phyloP scores from a whole-genome alignment of 1,284 basidiomycete genomes.

The Stygiomarasmius scandens region DNA sequence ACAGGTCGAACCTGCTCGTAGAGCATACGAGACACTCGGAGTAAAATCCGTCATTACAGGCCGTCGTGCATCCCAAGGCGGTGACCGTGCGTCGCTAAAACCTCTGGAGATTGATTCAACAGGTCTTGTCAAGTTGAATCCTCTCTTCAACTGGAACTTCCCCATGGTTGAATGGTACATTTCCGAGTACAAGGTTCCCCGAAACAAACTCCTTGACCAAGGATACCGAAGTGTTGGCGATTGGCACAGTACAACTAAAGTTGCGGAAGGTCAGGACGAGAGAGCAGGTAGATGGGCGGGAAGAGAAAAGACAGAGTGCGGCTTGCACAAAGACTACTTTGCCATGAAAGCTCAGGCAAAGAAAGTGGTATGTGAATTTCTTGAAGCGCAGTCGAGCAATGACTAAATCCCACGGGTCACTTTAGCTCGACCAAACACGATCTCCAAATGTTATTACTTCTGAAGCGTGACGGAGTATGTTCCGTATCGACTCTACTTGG shows the following conservation, averaged over 20 bases:
- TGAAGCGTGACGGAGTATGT: neutral
- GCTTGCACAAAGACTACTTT: slow-evolving; percentile 89
- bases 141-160: slow-evolving; percentile 91
- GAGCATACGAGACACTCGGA: slow-evolving; percentile 82
- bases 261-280: slow-evolving; percentile 76
- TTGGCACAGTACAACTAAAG: slow-evolving; percentile 91
- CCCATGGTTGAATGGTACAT: slow-evolving; percentile 86
- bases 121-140: slow-evolving; percentile 94
- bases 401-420: neutral
- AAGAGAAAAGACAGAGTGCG: slow-evolving; percentile 94
- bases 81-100: slow-evolving; percentile 78
- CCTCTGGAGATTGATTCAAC: slow-evolving; percentile 93
- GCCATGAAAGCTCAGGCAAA: slow-evolving; percentile 61
- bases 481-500: neutral
- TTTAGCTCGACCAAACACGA: neutral
- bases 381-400: neutral
- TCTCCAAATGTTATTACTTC: neutral
- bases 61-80: slow-evolving; percentile 90
- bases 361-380: slow-evolving; percentile 9
- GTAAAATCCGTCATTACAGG: slow-evolving; percentile 95
- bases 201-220: slow-evolving; percentile 86
- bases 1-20: slow-evolving; percentile 90
- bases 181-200: slow-evolving; percentile 82
- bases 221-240: slow-evolving; percentile 97
- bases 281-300: slow-evolving; percentile 92